These are phyloP conservation scores for Aristolochia californica DNA, from an alignment of 164 flowering plant genomes.

Conservation along the genomic window DNA sequence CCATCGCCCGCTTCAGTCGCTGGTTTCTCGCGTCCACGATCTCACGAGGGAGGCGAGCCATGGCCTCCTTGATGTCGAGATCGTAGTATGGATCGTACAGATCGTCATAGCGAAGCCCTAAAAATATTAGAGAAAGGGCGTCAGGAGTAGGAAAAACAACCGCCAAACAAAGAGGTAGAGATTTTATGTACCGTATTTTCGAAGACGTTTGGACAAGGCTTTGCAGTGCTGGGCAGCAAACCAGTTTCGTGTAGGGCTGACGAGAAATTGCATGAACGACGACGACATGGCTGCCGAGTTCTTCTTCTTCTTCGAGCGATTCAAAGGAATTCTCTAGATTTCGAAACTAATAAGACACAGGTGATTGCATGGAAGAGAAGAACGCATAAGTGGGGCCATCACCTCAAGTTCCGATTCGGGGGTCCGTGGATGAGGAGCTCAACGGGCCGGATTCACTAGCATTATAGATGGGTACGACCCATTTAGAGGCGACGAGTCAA, in stretches of 20 bases:
- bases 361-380: too few relatives aligned
- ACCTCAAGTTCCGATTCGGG: too few relatives aligned
- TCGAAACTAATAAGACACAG: neutral
- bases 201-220: slow-evolving; percentile 56
- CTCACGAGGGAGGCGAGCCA: slow-evolving; percentile 77
- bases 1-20: slow-evolving; percentile 95
- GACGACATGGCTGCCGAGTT: slow-evolving; percentile 29
- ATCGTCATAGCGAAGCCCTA: slow-evolving; percentile 86
- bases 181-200: slow-evolving; percentile 42
- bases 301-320: neutral
- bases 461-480: too few relatives aligned
- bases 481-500: too few relatives aligned
- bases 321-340: neutral
- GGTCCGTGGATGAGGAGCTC: too few relatives aligned
- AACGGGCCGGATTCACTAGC: too few relatives aligned
- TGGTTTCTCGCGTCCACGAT: slow-evolving; percentile 84
- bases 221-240: slow-evolving; percentile 64
- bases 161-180: neutral
- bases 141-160: slow-evolving; percentile 2
- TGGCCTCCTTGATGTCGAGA: slow-evolving; percentile 81
- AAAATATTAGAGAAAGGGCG: neutral
- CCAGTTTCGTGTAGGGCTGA: slow-evolving; percentile 58
- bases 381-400: too few relatives aligned
- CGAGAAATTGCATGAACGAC: slow-evolving; percentile 32
- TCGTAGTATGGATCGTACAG: slow-evolving; percentile 70